These are phyloP conservation scores for Gossypium lobatum DNA, from an alignment of 441 rosid species.

Conservation along the genomic window DNA sequence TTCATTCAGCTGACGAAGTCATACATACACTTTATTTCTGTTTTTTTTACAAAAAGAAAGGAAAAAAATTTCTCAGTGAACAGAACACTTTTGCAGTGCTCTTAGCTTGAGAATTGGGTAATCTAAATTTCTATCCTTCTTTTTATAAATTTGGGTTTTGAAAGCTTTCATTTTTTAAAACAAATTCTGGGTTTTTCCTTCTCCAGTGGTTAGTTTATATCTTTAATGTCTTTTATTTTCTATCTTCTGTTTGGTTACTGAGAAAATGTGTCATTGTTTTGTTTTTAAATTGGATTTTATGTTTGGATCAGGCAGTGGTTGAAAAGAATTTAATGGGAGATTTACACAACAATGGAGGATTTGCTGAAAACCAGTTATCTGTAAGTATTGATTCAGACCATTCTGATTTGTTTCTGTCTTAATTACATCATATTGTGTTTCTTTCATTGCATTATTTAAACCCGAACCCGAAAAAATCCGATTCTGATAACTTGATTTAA, in stretches of 20 bases:
- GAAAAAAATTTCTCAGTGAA: background rate
- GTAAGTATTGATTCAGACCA: constrained; percentile 26
- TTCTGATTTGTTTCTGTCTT: background rate
- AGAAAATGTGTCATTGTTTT: background rate
- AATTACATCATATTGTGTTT: background rate
- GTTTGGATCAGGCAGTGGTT: constrained; percentile 14
- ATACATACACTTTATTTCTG: background rate
- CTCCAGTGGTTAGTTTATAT: constrained; percentile 4
- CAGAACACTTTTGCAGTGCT: background rate
- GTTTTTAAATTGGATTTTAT: background rate
- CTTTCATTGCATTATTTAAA: background rate
- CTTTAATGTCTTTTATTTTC: too few relatives aligned
- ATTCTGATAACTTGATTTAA: too few relatives aligned
- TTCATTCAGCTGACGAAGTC: constrained; percentile 23
- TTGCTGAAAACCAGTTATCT: constrained; percentile 18
- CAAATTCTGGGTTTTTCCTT: constrained; percentile 1
- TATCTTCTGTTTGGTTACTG: background rate
- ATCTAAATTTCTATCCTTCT: background rate
- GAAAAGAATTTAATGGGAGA: constrained; percentile 35
- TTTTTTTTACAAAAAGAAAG: background rate
- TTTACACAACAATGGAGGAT: constrained; percentile 21
- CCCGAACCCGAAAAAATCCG: too few relatives aligned
- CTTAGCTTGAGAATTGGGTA: constrained; percentile 20
- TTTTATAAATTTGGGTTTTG: constrained; percentile 19
- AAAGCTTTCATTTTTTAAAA: background rate